Evolutionary conservation across 257 asterid species (phyloP), one percentile per base, ranked within the genome.

Genomic region (Nicotiana attenuata): DNA sequence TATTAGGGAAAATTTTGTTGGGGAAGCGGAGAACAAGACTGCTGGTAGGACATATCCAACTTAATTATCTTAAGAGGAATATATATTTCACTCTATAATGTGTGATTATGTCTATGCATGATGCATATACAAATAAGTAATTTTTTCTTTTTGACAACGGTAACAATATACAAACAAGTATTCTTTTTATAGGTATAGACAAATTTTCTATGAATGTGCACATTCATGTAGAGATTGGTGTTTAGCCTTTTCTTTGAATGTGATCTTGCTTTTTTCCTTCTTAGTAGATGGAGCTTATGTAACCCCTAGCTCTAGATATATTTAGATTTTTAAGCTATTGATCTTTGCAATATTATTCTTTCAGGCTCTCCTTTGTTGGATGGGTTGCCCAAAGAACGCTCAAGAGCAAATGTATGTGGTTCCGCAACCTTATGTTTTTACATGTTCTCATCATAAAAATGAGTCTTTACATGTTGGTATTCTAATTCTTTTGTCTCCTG

Each of bases 341-440:
- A 35, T 73, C 41, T 73, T 50, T 73, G 61, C 79, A 14, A 47
- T 73, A 50, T 24, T 50, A 55, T 24, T 73, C 55, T 69, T 10
- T 82, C 92, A 95, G 99, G 90, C 80, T 82, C 61, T 77, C 81
- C 84, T 2, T 26, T 59, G 87, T 88, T 88, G 82, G 88, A 77
- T 79, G 91, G 85, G 82, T 53, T 85, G 83, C 86, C 90, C 45
- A 86, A 88, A 83, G 87, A 75, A 81, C 87, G 50, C 29, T 84
- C 78, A 52, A 82, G 87, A 88, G 88, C 85, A 85, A 85, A 82
- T 76, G 87, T 87, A 89, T 71, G 82, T 84, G 60, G 68, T 86
- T 69, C 66, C 80, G 20, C 78, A 22, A 53, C 63, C 73, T 60
- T 17, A 63, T 33, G 29, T 20, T 55, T 60, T 8, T 45, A 5